A percentile compares a stretch with the other conserved stretches of the same genome.
phyloP scores from a whole-genome alignment of 306 rosid species.

The Calophaca sinica region DNA sequence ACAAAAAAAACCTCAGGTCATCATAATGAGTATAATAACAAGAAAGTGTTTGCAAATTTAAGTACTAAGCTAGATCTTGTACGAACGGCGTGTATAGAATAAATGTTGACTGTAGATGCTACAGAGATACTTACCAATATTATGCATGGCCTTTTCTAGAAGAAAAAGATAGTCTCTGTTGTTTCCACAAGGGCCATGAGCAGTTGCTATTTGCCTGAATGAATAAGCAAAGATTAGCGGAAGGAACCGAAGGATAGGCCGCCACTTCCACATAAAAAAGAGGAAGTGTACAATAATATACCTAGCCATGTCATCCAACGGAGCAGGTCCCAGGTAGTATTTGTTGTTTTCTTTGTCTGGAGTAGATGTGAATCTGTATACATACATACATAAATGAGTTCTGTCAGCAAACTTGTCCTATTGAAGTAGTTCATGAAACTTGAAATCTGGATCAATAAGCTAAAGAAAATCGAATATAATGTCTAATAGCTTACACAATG shows the following conservation, averaged over 20 bases:
- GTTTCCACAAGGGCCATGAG: constrained; percentile 96
- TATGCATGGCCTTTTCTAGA: constrained; percentile 85
- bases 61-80: not conserved
- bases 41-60: not conserved
- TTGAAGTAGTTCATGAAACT: not conserved
- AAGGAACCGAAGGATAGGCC: not conserved
- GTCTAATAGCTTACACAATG: constrained; percentile 69
- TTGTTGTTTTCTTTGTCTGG: constrained; percentile 91
- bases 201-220: constrained; percentile 96
- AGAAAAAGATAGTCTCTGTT: constrained; percentile 83
- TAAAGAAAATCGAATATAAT: constrained; percentile 20
- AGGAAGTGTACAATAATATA: constrained; percentile 32
- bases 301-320: constrained; percentile 93
- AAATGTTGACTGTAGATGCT: not conserved
- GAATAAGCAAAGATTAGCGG: constrained; percentile 7
- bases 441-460: not conserved
- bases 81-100: not conserved
- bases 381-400: not conserved
- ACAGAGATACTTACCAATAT: constrained; percentile 67
- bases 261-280: not conserved
- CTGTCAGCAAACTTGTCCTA: constrained; percentile 38
- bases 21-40: constrained; percentile 3
- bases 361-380: constrained; percentile 87
- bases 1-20: constrained; percentile 30
- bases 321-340: constrained; percentile 96